Evolutionary conservation across 1,284 basidiomycete genomes (phyloP).

Genomic region (Irpex rosettiformis): DNA sequence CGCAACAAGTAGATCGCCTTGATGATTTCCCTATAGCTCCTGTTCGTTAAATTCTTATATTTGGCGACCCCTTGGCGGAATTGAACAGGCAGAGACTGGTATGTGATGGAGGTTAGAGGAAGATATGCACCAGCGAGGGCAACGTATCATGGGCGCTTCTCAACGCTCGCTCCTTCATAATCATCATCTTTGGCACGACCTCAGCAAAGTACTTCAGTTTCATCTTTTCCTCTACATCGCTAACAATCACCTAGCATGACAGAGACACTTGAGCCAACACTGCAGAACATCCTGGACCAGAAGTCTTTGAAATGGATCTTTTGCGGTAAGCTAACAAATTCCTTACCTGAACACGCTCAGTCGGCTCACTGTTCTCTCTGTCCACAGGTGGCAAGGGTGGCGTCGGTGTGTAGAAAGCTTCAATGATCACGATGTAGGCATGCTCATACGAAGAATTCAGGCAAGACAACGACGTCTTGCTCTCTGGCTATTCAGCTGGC

Average conservation of each 20-base stretch:
- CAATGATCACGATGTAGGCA: neutral
- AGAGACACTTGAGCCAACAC: conserved; percentile 69
- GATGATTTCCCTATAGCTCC: no score
- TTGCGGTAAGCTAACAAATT: conserved; percentile 73
- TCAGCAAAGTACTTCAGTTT: neutral
- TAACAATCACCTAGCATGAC: conserved; percentile 32
- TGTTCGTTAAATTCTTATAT: no score
- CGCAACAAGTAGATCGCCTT: neutral
- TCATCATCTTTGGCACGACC: no score
- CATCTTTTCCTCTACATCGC: neutral
- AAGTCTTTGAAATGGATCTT: conserved; percentile 93
- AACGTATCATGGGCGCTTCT: conserved; percentile 3
- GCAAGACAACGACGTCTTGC: conserved; percentile 95
- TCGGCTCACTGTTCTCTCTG: conserved; percentile 10
- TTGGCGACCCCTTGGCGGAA: conserved; percentile 23
- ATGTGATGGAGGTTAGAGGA: conserved; percentile 26
- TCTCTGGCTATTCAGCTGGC: conserved; percentile 95
- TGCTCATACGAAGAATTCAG: conserved; percentile 34
- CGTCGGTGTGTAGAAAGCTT: conserved; percentile 62
- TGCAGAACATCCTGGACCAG: conserved; percentile 90
- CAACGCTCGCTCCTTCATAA: neutral
- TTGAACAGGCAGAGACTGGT: conserved; percentile 13
- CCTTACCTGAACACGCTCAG: conserved; percentile 2
- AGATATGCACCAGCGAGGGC: neutral
- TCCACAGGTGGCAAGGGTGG: conserved; percentile 87